Evolutionary conservation across 352 stramenopile genomes (phyloP), one percentile per base, ranked within the genome.

Genomic region (Globisporangium uncinulatum): DNA sequence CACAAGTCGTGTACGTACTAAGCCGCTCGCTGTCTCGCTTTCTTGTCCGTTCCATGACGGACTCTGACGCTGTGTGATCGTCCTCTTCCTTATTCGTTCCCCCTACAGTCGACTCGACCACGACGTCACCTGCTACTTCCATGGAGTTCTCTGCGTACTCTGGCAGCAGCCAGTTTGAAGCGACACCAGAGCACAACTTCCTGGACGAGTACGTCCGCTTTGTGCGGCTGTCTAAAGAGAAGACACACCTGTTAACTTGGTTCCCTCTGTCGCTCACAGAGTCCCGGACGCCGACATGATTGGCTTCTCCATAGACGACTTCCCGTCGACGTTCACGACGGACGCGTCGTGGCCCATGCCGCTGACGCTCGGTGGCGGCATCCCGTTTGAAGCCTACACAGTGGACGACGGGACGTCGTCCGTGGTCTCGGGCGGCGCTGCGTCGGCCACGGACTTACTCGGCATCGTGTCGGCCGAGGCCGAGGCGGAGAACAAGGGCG

Each of bases 301-400:
- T 44, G 79, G 71, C 9, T 85, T 86, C 51, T 84, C 70, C 39
- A 83, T 87, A 31, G 79, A 89, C 14, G 76, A 87, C 19, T 82
- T 86, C 39, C 76, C 79, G 17, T 61, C 71, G 41, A 73, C 73
- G 4, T 73, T 84, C 52, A 73, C 69, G 20, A 62, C 74, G 1
- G 70, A 81, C 51, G 63, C 71, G n/a, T 62, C 63, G 13, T 81
- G 71, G 71, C 62, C 47, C 0, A 68, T 71, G 62, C 57, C 63
- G 6, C 51, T 71, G 32, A 46, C 53, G 15, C 54, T 66, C 19
- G 53, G 49, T 4, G 39, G 49, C 11, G 42, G 55, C 4, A 59
- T 59, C 29, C 49, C 65, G 1, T 73, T 73, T 44, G 68, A 68
- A 20, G 48, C 49, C 3, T 67, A 65, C 59, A 50, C 49, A 1